Evolutionary conservation across 768 basidiomycete genomes (phyloP), one percentile per base, ranked within the genome.

Genomic region (Amanita pallidorosea): DNA sequence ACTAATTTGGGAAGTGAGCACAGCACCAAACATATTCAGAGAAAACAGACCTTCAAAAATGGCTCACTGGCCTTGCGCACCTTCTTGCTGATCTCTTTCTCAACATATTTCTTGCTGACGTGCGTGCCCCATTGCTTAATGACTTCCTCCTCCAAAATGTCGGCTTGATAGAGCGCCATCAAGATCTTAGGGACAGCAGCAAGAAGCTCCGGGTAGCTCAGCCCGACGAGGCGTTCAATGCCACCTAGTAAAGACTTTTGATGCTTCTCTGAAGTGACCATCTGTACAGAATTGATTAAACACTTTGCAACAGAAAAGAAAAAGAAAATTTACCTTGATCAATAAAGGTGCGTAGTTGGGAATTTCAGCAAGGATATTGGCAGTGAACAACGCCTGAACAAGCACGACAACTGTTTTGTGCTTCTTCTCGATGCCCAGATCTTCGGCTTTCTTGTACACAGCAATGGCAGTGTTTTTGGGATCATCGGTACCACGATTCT

Each of bases 1-100:
- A 95, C 81, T 87, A 43, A 34, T 49, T 17, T 9, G 25, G 47
- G 12, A n/a, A 2, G 46, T 23, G 12, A 45, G 15, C 47, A 34
- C 47, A 34, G 11, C 20, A 48, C 18, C 31, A 35, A 23, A 45
- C 17, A n/a, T 5, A 8, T 36, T 34, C 22, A 50, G 18, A 25
- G 25, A 4, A 22, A 34, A 15, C n/a, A 31, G 55, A 88, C 88
- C 76, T 93, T 92, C 62, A 98, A 70, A 74, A 98, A 97, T 0
- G 94, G 92, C 64, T 90, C 92, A 56, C 88, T 87, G 11, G 92
- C 92, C 73, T 94, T 95, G 59, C 94, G 76, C 47, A 99, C 93
- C 68, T 82, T 93, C 80, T 97, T 98, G 66, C 86, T 88, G 42
- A 80, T 85, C 23, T 97, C 93, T 68, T 87, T 92, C 67, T 95